Evolutionary conservation across 495 filamentous ascomycete genomes (phyloP).

Genomic region (Parathielavia hyrcaniae): DNA sequence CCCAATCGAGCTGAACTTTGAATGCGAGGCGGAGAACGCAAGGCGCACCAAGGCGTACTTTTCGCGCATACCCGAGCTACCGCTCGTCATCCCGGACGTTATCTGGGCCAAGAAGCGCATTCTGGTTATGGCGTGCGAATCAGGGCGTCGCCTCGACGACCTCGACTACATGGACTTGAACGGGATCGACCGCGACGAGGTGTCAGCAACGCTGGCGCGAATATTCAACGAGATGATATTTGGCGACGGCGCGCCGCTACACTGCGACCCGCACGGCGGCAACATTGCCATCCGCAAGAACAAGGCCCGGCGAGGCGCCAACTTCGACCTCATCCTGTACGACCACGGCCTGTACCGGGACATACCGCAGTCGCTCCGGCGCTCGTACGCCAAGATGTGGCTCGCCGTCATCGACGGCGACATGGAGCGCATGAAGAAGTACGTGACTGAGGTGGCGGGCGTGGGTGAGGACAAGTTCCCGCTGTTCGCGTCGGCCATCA

Average conservation of each 20-base stretch:
- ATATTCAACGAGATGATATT: constrained; percentile 99
- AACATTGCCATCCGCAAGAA: constrained; percentile 91
- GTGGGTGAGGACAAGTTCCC: constrained; percentile 90
- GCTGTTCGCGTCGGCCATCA: constrained; percentile 93
- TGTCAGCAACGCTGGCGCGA: constrained; percentile 80
- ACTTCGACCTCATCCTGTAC: constrained; percentile 97
- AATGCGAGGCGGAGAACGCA: constrained; percentile 82
- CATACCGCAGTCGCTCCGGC: constrained; percentile 69
- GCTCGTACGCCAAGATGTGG: constrained; percentile 96
- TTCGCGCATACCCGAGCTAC: constrained; percentile 55
- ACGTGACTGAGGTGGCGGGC: constrained; percentile 81
- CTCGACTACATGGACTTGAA: constrained; percentile 78
- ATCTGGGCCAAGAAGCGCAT: constrained; percentile 86
- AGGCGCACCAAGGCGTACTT: constrained; percentile 73
- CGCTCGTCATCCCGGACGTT: constrained; percentile 83
- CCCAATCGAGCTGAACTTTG: constrained; percentile 87
- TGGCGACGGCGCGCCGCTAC: constrained; percentile 77
- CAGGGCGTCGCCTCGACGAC: constrained; percentile 84
- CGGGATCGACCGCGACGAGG: constrained; percentile 89
- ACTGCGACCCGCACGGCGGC: constrained; percentile 96
- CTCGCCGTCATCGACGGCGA: constrained; percentile 88
- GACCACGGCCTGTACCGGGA: constrained; percentile 96
- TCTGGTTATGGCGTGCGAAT: constrained; percentile 89
- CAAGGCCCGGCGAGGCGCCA: constrained; percentile 36
- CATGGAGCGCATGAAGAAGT: constrained; percentile 74